Evolutionary conservation across 441 rosid genomes (phyloP).

Genomic region (Biscutella auriculata): DNA sequence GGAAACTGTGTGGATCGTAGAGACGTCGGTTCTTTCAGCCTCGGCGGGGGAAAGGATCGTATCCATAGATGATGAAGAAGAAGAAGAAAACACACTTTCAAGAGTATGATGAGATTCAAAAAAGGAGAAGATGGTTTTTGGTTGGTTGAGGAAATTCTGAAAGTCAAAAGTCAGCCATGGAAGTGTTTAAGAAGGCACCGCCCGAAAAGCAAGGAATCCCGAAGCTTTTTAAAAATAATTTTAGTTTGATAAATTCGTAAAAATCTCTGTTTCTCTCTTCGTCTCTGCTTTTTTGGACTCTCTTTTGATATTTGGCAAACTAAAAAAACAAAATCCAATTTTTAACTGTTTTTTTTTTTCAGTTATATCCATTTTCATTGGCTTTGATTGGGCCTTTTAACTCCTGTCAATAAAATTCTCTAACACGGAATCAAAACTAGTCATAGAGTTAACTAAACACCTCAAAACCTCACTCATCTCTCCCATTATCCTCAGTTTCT

Average conservation of each 20-base stretch:
- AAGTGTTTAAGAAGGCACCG: constrained; percentile 18
- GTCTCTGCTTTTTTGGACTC: not conserved
- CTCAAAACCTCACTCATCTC: constrained; percentile 18
- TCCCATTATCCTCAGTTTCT: not conserved
- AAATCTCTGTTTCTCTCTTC: no score
- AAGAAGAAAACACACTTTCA: not conserved
- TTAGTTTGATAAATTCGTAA: no score
- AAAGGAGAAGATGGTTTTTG: not conserved
- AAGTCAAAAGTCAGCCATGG: constrained; percentile 23
- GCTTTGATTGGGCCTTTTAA: no score
- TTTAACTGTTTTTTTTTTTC: no score
- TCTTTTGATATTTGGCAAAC: no score
- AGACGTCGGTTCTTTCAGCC: constrained; percentile 20
- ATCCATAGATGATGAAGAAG: constrained; percentile 15
- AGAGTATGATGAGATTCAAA: constrained; percentile 9
- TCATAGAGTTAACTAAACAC: constrained; percentile 6
- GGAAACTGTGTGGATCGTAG: constrained; percentile 33
- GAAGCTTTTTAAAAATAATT: no score
- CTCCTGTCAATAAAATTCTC: no score
- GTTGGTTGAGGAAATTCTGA: not conserved
- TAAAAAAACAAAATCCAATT: no score
- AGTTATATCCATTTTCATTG: no score
- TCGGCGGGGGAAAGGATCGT: constrained; percentile 20
- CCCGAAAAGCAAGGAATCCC: constrained; percentile 9
- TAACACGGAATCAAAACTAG: not conserved